Percentiles rank a stretch among this genome's conserved stretches.
Evolutionary conservation across 2,329 filamentous ascomycete genomes (phyloP).

Genomic region (Sclerotiophoma versabilis): DNA sequence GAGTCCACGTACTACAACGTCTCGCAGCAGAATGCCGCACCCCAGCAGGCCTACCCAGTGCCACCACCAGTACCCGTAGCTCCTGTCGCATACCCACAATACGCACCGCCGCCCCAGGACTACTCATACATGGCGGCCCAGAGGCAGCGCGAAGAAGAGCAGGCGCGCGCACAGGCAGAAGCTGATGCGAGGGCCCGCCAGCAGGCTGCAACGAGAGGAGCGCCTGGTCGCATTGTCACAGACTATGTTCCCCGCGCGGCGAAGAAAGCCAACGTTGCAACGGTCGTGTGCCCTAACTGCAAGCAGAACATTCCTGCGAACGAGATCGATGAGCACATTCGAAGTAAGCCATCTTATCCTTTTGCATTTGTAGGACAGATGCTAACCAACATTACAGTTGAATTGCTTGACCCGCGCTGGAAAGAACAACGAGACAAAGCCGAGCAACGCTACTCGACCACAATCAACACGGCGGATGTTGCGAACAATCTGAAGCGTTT

Average conservation of each 20-base stretch:
- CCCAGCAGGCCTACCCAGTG: constrained; percentile 39
- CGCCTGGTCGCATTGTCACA: constrained; percentile 79
- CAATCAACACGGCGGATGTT: constrained; percentile 86
- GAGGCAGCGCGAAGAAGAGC: constrained; percentile 48
- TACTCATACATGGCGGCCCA: constrained; percentile 41
- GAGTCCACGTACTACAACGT: constrained; percentile 60
- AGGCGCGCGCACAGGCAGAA: constrained; percentile 52
- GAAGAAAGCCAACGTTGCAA: constrained; percentile 69
- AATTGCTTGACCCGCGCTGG: constrained; percentile 92
- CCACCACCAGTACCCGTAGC: constrained; percentile 37
- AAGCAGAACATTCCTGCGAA: constrained; percentile 85
- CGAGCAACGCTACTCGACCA: constrained; percentile 82
- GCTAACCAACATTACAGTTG: constrained; percentile 63
- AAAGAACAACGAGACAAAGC: constrained; percentile 93
- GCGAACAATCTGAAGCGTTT: constrained; percentile 96
- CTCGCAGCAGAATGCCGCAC: constrained; percentile 38
- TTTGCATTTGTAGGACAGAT: constrained; percentile 1
- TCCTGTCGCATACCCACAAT: constrained; percentile 33
- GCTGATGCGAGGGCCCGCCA: constrained; percentile 74
- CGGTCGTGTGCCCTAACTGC: constrained; percentile 89
- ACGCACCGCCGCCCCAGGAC: constrained; percentile 35
- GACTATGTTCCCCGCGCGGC: constrained; percentile 88
- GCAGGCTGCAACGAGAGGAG: constrained; percentile 76
- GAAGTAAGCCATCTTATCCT: constrained; percentile 64
- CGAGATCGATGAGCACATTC: constrained; percentile 91